Evolutionary conservation across 1,284 basidiomycete species (phyloP).

Genomic region (Leucocoprinus gongylophorus): DNA sequence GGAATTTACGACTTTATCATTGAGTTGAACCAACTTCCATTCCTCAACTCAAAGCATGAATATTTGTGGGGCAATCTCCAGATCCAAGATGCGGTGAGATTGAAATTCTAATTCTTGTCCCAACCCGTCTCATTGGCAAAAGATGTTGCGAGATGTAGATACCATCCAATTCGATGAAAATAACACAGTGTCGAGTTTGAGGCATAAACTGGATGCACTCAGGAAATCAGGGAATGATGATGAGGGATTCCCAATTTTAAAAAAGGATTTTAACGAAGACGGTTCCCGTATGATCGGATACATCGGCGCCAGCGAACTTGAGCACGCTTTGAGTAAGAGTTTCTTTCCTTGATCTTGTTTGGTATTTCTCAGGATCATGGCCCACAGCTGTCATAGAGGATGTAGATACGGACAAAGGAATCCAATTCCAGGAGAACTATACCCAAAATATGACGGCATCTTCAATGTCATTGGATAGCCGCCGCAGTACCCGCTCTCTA

Average conservation of each 20-base stretch:
- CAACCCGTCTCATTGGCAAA: constrained; percentile 8
- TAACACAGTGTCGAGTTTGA: constrained; percentile 69
- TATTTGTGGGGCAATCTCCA: constrained; percentile 78
- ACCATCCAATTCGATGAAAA: constrained; percentile 57
- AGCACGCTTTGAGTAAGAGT: constrained; percentile 80
- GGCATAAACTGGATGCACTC: constrained; percentile 58
- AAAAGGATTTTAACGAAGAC: constrained; percentile 36
- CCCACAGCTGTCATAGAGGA: constrained; percentile 67
- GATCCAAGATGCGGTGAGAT: constrained; percentile 67
- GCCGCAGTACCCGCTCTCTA: constrained; percentile 18
- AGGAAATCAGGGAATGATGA: constrained; percentile 65
- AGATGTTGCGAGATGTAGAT: constrained; percentile 62
- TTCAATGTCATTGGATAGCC: constrained; percentile 49
- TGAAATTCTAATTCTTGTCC: neutral
- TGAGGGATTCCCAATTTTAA: constrained; percentile 83
- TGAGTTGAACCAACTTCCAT: constrained; percentile 73
- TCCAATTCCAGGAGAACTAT: constrained; percentile 56
- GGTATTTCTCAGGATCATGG: constrained; percentile 12
- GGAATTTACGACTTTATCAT: constrained; percentile 96
- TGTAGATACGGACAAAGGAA: constrained; percentile 50
- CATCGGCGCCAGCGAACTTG: constrained; percentile 87
- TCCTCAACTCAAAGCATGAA: constrained; percentile 84
- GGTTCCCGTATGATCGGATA: constrained; percentile 80
- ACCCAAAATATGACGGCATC: constrained; percentile 42
- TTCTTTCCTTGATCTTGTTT: constrained; percentile 10